Evolutionary conservation across 1,284 basidiomycete genomes (phyloP), one percentile per base, ranked within the genome.

Genomic region (Blastosporella zonata): DNA sequence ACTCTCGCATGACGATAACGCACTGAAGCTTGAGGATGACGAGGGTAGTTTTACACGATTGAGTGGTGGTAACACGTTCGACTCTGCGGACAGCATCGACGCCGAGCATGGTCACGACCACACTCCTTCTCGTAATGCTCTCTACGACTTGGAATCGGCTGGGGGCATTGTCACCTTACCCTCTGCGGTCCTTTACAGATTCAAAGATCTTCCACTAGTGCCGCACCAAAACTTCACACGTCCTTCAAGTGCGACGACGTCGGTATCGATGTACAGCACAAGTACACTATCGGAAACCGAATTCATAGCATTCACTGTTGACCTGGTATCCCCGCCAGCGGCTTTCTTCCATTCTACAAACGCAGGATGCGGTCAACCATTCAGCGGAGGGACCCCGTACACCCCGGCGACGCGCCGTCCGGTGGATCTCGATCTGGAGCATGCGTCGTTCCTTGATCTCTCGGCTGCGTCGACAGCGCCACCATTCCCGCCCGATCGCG

Each of bases 211-310:
- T 23, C 44, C 43, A 20, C 21, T 22, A 3, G n/a, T 38, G 18
- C 42, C 47, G 6, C 34, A 28, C 27, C 15, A 25, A 10, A 17
- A 4, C 6, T 29, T 21, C 13, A 10, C 12, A 28, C 36, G 3
- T 20, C 49, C 41, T n/a, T 15, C n/a, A 3, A 46, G 51, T 39
- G 37, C 25, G 15, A 27, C 38, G 10, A 46, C 52, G n/a, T 46
- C 44, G 7, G 52, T 46, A 34, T 53, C 52, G 2, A 53, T 53
- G 52, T 53, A 53, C 33, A 49, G 52, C 48, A 50, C 52, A 8
- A 22, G 18, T n/a, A 53, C 43, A 9, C 37, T n/a, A 15, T 25
- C 43, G 18, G 50, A 52, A 25, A 36, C 36, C 27, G 36, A 41
- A 23, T 41, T 41, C 49, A 17, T 27, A 10, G 10, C 33, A 34